Evolutionary conservation across 2,329 filamentous ascomycete genomes (phyloP).

Genomic region (Trichoderma harzianum): DNA sequence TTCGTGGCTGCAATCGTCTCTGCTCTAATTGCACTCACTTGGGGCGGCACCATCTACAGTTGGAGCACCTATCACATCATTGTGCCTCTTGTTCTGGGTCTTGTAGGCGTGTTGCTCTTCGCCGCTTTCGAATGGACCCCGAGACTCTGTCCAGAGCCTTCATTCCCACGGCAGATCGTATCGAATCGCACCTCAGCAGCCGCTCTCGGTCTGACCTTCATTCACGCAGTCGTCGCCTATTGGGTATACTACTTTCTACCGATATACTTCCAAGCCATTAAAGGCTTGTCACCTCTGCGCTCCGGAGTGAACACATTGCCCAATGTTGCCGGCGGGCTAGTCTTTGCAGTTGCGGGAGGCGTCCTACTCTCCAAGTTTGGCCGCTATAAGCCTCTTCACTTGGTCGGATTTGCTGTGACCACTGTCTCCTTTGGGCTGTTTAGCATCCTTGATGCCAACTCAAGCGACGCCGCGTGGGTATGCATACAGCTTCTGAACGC

Average conservation of each 20-base stretch:
- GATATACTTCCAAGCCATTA: conserved; percentile 11
- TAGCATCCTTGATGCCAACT: background rate
- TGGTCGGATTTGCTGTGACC: background rate
- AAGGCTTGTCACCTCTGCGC: background rate
- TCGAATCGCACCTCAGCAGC: conserved; percentile 1
- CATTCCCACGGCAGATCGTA: background rate
- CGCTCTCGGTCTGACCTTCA: background rate
- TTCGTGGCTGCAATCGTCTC: conserved; percentile 39
- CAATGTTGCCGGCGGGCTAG: background rate
- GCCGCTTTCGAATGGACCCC: conserved; percentile 1
- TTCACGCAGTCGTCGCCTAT: background rate
- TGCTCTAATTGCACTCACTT: conserved; percentile 41
- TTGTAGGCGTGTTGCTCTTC: conserved; percentile 15
- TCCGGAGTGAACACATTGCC: background rate
- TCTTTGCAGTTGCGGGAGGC: background rate
- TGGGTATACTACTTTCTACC: conserved; percentile 2
- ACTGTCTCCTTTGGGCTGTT: background rate
- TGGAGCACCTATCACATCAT: conserved; percentile 42
- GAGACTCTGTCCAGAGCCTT: background rate
- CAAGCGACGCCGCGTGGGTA: background rate
- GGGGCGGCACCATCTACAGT: conserved; percentile 39
- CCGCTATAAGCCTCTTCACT: background rate
- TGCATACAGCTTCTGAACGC: background rate
- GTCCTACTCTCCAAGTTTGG: background rate
- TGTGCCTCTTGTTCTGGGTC: conserved; percentile 41